A percentile compares a stretch with the other conserved stretches of the same genome.
Conservation (phyloP, 2,329 filamentous ascomycete genomes). For the Chrysoporthe deuterocubensis region DNA sequence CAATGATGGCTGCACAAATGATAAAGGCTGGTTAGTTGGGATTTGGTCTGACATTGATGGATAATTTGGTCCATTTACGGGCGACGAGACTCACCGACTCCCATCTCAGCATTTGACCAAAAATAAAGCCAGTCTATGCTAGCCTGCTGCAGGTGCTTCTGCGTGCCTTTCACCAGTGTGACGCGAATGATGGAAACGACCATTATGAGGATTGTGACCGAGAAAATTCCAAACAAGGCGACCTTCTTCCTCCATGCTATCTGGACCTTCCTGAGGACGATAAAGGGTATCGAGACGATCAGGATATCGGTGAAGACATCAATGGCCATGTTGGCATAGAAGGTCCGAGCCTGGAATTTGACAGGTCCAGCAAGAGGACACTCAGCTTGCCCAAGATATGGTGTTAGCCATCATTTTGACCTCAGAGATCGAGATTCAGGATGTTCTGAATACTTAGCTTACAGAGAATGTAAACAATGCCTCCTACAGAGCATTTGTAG, state of each 20-base stretch:
- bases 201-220: not conserved
- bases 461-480: not conserved
- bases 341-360: not conserved
- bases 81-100: not conserved
- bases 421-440: not conserved
- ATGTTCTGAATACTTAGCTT: not conserved
- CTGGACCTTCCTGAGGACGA: slow-evolving; percentile 3
- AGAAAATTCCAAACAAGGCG: slow-evolving; percentile 4
- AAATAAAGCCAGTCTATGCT: slow-evolving; percentile 3
- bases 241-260: slow-evolving; percentile 4
- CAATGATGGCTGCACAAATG: not conserved
- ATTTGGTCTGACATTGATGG: not conserved
- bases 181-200: not conserved
- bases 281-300: not conserved
- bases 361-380: not conserved
- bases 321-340: slow-evolving; percentile 9
- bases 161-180: not conserved
- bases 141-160: not conserved
- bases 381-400: not conserved
- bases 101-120: slow-evolving; percentile 1
- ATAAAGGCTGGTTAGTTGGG: not conserved
- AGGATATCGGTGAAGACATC: slow-evolving; percentile 9
- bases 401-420: not conserved
- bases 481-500: not conserved
- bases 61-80: not conserved